Percentiles rank a stretch among this genome's conserved stretches.
These are phyloP conservation scores for Albatrellus sp. DNA, from an alignment of 1,284 basidiomycete genomes.

Conservation along the genomic window DNA sequence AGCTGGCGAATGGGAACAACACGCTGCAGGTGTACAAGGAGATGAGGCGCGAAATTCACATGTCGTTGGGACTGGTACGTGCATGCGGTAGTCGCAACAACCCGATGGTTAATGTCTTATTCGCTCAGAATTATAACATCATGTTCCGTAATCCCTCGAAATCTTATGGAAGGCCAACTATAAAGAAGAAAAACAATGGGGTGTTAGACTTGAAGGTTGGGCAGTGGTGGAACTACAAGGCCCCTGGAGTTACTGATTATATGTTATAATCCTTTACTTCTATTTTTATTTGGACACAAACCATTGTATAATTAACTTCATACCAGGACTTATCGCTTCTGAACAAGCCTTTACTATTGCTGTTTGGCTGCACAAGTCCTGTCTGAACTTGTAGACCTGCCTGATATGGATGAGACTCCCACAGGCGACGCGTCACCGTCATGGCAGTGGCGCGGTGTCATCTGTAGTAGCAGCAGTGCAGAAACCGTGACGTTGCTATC, in stretches of 20 bases:
- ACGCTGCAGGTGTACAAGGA: slow-evolving; percentile 5
- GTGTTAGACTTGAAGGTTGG: neutral
- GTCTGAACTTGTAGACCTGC: no score
- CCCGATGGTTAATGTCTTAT: neutral
- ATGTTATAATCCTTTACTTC: no score
- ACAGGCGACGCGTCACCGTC: no score
- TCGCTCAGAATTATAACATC: slow-evolving; percentile 7
- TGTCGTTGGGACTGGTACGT: slow-evolving; percentile 11
- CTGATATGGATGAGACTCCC: no score
- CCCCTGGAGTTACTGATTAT: slow-evolving; percentile 10
- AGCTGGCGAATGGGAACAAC: slow-evolving; percentile 10
- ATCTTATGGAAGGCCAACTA: slow-evolving; percentile 4
- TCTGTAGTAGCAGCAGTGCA: no score
- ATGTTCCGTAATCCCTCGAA: slow-evolving; percentile 5
- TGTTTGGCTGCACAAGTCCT: no score
- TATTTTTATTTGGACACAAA: no score
- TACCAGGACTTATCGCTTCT: no score
- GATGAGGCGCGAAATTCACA: slow-evolving; percentile 6
- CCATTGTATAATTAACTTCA: no score
- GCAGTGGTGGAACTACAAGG: slow-evolving; percentile 7
- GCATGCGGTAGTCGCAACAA: neutral
- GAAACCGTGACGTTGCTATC: no score
- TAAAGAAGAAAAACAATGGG: slow-evolving; percentile 4
- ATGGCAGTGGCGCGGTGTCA: no score
- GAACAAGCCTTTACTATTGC: no score